phyloP scores from a whole-genome alignment of 257 asterid genomes.

The Gentiana dahurica region DNA sequence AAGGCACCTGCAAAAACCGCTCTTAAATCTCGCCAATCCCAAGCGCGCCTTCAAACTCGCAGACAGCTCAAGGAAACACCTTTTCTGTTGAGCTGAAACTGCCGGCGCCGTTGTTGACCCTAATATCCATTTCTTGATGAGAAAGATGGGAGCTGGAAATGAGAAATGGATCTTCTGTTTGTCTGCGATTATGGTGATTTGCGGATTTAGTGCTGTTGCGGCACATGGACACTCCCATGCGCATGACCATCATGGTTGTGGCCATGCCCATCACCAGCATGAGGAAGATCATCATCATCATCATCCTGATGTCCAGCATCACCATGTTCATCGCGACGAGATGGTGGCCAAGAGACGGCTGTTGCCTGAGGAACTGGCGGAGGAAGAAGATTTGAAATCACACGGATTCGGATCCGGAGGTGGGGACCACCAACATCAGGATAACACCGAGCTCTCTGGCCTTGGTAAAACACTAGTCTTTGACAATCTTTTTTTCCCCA shows the following conservation, averaged over 20 bases:
- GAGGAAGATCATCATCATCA: slow-evolving; percentile 19
- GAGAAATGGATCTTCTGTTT: neutral
- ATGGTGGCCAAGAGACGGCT: slow-evolving; percentile 16
- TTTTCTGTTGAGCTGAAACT: neutral
- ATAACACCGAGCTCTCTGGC: slow-evolving; percentile 47
- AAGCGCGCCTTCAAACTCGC: too few species aligned
- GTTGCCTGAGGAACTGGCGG: slow-evolving; percentile 91
- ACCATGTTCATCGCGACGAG: slow-evolving; percentile 17
- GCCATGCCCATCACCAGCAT: slow-evolving; percentile 22
- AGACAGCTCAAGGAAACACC: too few species aligned
- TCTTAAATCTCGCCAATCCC: slow-evolving; percentile 15
- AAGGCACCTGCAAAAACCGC: slow-evolving; percentile 76
- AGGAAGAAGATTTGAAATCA: slow-evolving; percentile 76
- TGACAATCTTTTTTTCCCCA: neutral
- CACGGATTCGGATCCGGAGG: slow-evolving; percentile 52
- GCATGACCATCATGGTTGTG: slow-evolving; percentile 35
- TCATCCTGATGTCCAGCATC: slow-evolving; percentile 7
- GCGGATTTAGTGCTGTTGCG: slow-evolving; percentile 9
- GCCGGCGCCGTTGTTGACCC: neutral
- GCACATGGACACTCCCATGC: slow-evolving; percentile 22
- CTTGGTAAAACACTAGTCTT: slow-evolving; percentile 32
- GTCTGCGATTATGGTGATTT: slow-evolving; percentile 7
- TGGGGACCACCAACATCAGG: slow-evolving; percentile 21
- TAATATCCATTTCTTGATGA: too few species aligned
- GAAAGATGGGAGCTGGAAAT: slow-evolving; percentile 6